Percentiles rank a stretch among this genome's conserved stretches.
These are phyloP conservation scores for Bigelowiella natans DNA, from an alignment of 78 protist species.

Conservation along the genomic window DNA sequence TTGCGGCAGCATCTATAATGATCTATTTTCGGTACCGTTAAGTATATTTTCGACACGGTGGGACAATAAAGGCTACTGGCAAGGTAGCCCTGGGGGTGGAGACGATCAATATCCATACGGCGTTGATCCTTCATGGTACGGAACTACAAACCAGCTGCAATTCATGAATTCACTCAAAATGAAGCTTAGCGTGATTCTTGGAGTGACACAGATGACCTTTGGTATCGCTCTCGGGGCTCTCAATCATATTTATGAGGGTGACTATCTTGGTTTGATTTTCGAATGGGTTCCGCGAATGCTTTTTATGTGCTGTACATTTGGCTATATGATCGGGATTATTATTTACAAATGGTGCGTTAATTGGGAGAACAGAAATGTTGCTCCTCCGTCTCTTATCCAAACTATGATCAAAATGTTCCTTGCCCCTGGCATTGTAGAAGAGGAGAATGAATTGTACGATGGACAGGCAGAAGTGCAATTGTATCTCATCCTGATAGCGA, in stretches of 20 bases:
- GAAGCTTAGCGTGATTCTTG: slow-evolving; percentile 92
- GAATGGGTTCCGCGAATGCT: slow-evolving; percentile 34
- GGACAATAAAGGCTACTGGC: background rate
- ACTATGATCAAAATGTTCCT: slow-evolving; percentile 70
- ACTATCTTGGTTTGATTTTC: background rate
- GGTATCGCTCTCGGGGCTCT: slow-evolving; percentile 69
- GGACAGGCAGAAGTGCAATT: slow-evolving; percentile 4
- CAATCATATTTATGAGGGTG: slow-evolving; percentile 51
- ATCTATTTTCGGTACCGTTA: slow-evolving; percentile 61
- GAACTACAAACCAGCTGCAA: slow-evolving; percentile 71
- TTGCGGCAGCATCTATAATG: slow-evolving; percentile 96
- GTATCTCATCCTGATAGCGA: background rate
- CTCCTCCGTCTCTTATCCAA: background rate
- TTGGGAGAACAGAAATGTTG: slow-evolving; percentile 2
- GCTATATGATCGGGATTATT: slow-evolving; percentile 74
- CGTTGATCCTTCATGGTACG: slow-evolving; percentile 71
- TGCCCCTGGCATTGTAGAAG: slow-evolving; percentile 23
- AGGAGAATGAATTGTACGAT: background rate
- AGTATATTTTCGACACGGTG: slow-evolving; percentile 17
- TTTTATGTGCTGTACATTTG: slow-evolving; percentile 90
- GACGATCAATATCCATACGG: slow-evolving; percentile 37
- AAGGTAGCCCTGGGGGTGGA: background rate
- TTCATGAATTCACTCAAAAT: slow-evolving; percentile 95
- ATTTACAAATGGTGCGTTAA: slow-evolving; percentile 63
- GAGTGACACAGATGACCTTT: slow-evolving; percentile 84